Base-by-base conservation (phyloP, 805 yeast species). In the Wickerhamiella occidentalis region DNA sequence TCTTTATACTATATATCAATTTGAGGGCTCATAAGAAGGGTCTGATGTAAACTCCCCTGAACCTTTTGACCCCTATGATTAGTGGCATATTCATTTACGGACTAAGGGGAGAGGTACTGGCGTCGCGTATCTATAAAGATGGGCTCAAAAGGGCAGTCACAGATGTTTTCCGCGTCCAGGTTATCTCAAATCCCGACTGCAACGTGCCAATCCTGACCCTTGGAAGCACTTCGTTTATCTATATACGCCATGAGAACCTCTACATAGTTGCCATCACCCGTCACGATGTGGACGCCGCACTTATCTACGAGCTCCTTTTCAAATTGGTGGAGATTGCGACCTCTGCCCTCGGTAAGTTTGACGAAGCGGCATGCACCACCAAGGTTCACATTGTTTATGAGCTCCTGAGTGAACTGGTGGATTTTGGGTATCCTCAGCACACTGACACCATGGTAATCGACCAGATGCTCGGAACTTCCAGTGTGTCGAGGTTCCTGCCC, bases 181-280 rank as follows among this genome's bases (percentile, higher is more conserved):
- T 90, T 23, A 85, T 90, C 38, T 71, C 84, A 48, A 75, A 80
- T 50, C 70, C 75, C 3, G 79, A 75, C 19, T 67, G 71, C n/a
- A 68, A 79, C 54, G 75, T 85, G 0, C 90, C 92, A 0, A 72
- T 83, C 0, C 67, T 90, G 40, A 92, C 97, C 0, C 67, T 92
- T 40, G 97, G 97, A 1, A 85, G 95, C 0, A 92, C 97, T 0
- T 82, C 95, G 0, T 92, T 90, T 61, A 73, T 86, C 48, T 88
- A 86, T 60, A 79, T 85, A 44, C 77, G 76, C 55, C 69, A 70
- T 51, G 70, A 72, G 12, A 68, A 73, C 46, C 57, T 90, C 13
- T 92, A 94, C 82, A 58, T 86, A 7, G 94, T 88, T 9, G 94
- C 88, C 0, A 87, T 88, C n/a, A 78, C 94, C 0, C 74, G 96